Conservation (phyloP, 2,329 filamentous ascomycete species). For the Cladosporium sp. region DNA sequence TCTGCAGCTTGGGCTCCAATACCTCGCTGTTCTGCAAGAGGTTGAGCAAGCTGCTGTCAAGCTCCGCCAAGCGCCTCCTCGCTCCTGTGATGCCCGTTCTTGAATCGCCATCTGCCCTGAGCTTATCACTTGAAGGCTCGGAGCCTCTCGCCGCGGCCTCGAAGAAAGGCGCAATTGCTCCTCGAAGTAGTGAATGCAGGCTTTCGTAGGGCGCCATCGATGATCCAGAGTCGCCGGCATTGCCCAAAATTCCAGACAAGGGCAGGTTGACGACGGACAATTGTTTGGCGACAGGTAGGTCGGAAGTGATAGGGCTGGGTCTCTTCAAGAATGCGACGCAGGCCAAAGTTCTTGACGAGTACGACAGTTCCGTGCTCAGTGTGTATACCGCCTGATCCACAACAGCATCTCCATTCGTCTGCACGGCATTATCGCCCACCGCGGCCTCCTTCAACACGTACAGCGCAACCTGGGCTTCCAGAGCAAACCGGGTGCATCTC, state of each 20-base stretch:
- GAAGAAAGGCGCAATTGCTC: constrained; percentile 90
- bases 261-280: constrained; percentile 91
- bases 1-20: constrained; percentile 78
- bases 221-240: constrained; percentile 40
- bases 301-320: constrained; percentile 78
- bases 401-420: constrained; percentile 12
- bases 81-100: constrained; percentile 96
- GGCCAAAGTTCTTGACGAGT: constrained; percentile 71
- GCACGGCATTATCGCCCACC: constrained; percentile 22
- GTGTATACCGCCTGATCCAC: constrained; percentile 62
- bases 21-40: constrained; percentile 98
- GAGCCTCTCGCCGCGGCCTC: constrained; percentile 89
- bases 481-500: constrained; percentile 82
- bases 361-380: constrained; percentile 75
- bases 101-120: constrained; percentile 76
- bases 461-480: constrained; percentile 78
- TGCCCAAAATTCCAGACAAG: constrained; percentile 65
- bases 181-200: constrained; percentile 85
- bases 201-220: constrained; percentile 79
- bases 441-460: constrained; percentile 81
- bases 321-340: constrained; percentile 89
- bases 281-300: constrained; percentile 76
- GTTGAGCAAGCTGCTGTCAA: constrained; percentile 85
- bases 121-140: constrained; percentile 60
- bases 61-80: constrained; percentile 92